These are phyloP conservation scores for Fraxinus pennsylvanica DNA, from an alignment of 257 asterid genomes.

Conservation along the genomic window DNA sequence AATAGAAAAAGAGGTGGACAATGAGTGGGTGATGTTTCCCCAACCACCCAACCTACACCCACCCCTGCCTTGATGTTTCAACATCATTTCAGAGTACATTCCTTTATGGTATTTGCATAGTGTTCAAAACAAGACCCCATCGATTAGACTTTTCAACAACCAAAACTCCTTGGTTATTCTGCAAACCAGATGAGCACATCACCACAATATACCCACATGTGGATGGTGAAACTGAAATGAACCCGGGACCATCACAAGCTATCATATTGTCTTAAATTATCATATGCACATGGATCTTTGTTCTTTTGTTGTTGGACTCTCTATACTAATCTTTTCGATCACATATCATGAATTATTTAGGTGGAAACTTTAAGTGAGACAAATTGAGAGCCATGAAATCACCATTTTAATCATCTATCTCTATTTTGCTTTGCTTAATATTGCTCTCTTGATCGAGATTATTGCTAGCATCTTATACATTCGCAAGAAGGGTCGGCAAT, in stretches of 20 bases:
- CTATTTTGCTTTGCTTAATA: too few species aligned
- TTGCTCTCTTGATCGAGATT: too few species aligned
- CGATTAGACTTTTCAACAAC: conserved; percentile 28
- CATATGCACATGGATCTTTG: conserved; percentile 28
- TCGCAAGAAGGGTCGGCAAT: too few species aligned
- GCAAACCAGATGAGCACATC: neutral
- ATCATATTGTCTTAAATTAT: conserved; percentile 36
- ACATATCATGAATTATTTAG: neutral
- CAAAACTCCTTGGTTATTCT: conserved; percentile 13
- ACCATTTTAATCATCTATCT: too few species aligned
- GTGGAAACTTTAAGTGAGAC: neutral
- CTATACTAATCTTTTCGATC: neutral
- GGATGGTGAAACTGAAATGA: neutral
- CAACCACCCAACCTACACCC: neutral
- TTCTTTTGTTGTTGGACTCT: neutral
- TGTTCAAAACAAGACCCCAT: conserved; percentile 6
- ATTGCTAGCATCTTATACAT: too few species aligned
- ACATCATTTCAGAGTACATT: conserved; percentile 3
- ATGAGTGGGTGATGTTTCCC: neutral
- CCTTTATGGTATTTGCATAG: neutral
- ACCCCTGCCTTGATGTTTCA: neutral
- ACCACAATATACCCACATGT: conserved; percentile 1
- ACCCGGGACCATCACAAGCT: conserved; percentile 23
- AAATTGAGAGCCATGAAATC: neutral
- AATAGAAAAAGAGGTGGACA: neutral